These are phyloP conservation scores for Paraphoma sp. DNA, from an alignment of 2,329 filamentous ascomycete genomes.

Conservation along the genomic window DNA sequence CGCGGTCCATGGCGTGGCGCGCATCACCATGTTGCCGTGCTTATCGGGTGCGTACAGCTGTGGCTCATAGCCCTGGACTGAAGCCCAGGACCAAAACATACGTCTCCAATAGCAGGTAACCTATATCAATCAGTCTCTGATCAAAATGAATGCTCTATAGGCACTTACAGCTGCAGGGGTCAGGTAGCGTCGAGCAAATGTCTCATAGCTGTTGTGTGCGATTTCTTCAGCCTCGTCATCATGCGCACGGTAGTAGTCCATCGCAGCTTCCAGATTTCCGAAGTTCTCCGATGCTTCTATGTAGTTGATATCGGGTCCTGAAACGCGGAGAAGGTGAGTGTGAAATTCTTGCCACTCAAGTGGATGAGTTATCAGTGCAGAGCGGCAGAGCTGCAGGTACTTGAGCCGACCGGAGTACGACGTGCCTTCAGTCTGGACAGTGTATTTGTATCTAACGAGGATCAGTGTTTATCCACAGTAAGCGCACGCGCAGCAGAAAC, in stretches of 20 bases:
- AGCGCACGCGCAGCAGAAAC: background rate
- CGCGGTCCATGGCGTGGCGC: conserved; percentile 42
- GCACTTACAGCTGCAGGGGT: conserved; percentile 39
- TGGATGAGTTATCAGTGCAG: conserved; percentile 40
- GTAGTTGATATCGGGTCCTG: conserved; percentile 40
- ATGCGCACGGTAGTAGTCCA: conserved; percentile 40
- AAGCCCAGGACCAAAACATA: conserved; percentile 37
- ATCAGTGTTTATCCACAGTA: background rate
- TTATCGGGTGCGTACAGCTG: conserved; percentile 32
- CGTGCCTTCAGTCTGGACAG: conserved; percentile 61
- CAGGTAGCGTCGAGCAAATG: conserved; percentile 38
- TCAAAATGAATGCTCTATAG: too few relatives aligned
- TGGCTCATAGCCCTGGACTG: conserved; percentile 40
- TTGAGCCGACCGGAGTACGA: conserved; percentile 62
- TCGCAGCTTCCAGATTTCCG: conserved; percentile 37
- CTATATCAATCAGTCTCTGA: conserved; percentile 9
- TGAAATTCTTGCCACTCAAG: conserved; percentile 45
- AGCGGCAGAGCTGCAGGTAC: conserved; percentile 59
- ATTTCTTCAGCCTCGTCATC: conserved; percentile 38
- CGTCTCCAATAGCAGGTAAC: conserved; percentile 44
- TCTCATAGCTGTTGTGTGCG: conserved; percentile 40
- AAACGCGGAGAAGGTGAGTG: conserved; percentile 40
- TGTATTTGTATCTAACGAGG: conserved; percentile 55
- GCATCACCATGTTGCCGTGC: conserved; percentile 35
- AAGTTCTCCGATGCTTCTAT: conserved; percentile 43